Base-by-base conservation (phyloP, 2,329 filamentous ascomycete species). In the Penicillium janthinellum region DNA sequence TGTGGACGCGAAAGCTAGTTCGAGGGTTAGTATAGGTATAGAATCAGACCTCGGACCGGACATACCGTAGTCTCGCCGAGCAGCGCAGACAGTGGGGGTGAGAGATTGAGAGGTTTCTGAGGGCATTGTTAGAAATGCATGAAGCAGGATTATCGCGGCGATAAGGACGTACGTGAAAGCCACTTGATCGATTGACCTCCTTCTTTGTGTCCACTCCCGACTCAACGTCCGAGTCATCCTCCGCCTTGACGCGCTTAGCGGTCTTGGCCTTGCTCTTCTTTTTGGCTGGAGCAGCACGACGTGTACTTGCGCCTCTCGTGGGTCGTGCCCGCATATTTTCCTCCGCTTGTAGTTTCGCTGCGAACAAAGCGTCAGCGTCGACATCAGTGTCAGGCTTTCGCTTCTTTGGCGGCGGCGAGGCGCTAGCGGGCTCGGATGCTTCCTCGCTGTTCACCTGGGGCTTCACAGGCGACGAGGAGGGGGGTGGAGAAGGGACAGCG, bases 341-440 rank as follows among this genome's bases (percentile, higher is more conserved):
- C 75, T 98, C 91, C 0, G 92, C 94, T 77, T 99, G 95, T 38
- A 99, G 82, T 74, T 90, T 87, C 15, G 92, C 92, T 0, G 95
- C 95, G 62, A 94, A 86, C 47, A 90, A 87, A 37, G 94, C 95
- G 76, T 99, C 95, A 35, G 90, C 89, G 64, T 96, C 91, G 66
- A 85, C 79, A 31, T 86, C 83, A 45, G 85, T 84, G 72, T 88
- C 88, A 58, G 81, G 76, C 68, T 83, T 84, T 67, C 77, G 79
- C 76, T 89, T 89, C 78, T 91, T 90, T 64, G 78, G 73, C 4
- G 79, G 80, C 6, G 77, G 74, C 4, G 72, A 69, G 53, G 70
- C 70, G 57, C 71, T 74, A 39, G 70, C 66, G 11, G 70, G 68
- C 47, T 80, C 78, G 1, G 78, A 77, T 6, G 69, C 66, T 41